phyloP scores from a whole-genome alignment of 2,329 filamentous ascomycete species.

The Zymoseptoria pseudotritici region DNA sequence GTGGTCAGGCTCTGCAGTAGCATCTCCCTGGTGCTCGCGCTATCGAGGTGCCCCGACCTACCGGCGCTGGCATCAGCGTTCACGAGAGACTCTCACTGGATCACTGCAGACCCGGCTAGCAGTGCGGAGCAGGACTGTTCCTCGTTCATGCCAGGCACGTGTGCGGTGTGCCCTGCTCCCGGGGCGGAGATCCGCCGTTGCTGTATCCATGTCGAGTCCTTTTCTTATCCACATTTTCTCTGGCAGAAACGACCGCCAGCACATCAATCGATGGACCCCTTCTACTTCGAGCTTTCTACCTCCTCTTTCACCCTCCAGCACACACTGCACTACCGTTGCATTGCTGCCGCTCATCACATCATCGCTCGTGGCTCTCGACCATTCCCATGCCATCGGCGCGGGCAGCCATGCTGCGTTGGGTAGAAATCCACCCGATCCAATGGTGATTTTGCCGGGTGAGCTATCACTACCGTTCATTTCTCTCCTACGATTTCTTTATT shows the following conservation, averaged over 20 bases:
- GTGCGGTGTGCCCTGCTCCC: slow-evolving; percentile 15
- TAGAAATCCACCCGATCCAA: background rate
- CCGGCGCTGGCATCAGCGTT: background rate
- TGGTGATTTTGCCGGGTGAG: background rate
- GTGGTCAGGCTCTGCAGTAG: slow-evolving; percentile 22
- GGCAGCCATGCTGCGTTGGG: background rate
- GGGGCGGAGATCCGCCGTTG: slow-evolving; percentile 1
- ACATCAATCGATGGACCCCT: slow-evolving; percentile 60
- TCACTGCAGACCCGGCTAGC: background rate
- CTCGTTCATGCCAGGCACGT: slow-evolving; percentile 10
- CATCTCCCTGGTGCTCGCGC: background rate
- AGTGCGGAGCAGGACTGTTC: background rate
- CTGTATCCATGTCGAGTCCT: slow-evolving; percentile 24
- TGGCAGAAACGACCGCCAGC: slow-evolving; percentile 82
- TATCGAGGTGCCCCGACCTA: background rate
- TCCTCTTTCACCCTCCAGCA: slow-evolving; percentile 17
- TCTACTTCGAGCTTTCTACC: slow-evolving; percentile 18
- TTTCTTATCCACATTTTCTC: slow-evolving; percentile 46
- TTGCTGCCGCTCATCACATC: slow-evolving; percentile 19
- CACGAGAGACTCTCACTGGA: background rate
- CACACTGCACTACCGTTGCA: slow-evolving; percentile 3
- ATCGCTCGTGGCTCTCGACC: background rate
- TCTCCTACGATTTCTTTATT: background rate
- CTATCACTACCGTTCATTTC: background rate
- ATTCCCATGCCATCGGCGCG: background rate